phyloP scores from a whole-genome alignment of 2,329 filamentous ascomycete species.

The Fusarium praegraminearum region DNA sequence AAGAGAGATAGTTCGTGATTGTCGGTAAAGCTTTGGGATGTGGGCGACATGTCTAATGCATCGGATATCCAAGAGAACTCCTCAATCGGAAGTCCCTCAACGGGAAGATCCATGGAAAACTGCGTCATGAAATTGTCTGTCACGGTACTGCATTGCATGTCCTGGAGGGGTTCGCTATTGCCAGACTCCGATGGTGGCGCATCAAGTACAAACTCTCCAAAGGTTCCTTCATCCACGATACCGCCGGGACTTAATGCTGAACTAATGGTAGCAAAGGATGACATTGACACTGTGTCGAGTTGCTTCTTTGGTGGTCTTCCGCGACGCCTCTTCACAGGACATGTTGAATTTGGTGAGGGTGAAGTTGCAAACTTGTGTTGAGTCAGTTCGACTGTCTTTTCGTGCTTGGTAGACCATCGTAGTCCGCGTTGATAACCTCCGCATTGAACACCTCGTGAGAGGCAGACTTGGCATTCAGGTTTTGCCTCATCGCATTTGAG shows the following conservation, averaged over 20 bases:
- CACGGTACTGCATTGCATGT: background rate
- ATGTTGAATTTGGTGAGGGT: constrained; percentile 2
- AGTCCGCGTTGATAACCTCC: constrained; percentile 40
- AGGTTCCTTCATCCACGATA: constrained; percentile 4
- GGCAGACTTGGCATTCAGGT: constrained; percentile 40
- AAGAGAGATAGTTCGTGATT: constrained; percentile 13
- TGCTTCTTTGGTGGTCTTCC: constrained; percentile 27
- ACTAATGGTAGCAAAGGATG: background rate
- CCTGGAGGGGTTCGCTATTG: background rate
- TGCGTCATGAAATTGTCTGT: constrained; percentile 9
- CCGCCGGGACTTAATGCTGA: background rate
- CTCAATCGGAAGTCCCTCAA: background rate
- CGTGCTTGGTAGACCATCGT: constrained; percentile 43
- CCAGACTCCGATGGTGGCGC: background rate
- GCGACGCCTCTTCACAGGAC: constrained; percentile 17
- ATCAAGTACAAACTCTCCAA: constrained; percentile 27
- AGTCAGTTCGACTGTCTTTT: constrained; percentile 24
- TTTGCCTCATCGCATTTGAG: constrained; percentile 47
- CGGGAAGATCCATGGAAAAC: constrained; percentile 9
- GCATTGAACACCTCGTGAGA: constrained; percentile 40
- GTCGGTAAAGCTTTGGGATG: background rate
- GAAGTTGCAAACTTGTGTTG: constrained; percentile 22
- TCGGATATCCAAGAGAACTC: constrained; percentile 27
- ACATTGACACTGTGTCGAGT: background rate
- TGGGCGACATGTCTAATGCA: constrained; percentile 8